Evolutionary conservation across 2,329 filamentous ascomycete species (phyloP).

Genomic region (Diaporthe sp.): DNA sequence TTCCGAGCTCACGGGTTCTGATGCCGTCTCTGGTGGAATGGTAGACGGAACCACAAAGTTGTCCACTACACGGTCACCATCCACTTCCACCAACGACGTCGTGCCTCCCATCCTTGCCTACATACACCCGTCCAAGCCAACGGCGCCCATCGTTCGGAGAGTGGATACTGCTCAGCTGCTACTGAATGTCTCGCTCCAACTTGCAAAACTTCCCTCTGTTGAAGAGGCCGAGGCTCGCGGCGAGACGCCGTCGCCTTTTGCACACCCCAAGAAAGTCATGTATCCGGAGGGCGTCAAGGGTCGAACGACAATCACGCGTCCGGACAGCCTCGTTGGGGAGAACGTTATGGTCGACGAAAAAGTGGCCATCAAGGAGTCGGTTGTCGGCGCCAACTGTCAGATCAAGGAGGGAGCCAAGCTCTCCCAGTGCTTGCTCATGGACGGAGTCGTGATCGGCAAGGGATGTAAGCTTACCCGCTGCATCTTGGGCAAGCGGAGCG

Average conservation of each 20-base stretch:
- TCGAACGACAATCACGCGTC: constrained; percentile 82
- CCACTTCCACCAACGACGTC: constrained; percentile 31
- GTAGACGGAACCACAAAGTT: constrained; percentile 11
- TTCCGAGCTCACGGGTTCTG: constrained; percentile 37
- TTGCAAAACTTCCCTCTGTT: constrained; percentile 83
- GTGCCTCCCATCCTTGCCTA: constrained; percentile 85
- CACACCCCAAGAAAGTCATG: constrained; percentile 82
- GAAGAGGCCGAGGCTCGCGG: constrained; percentile 66
- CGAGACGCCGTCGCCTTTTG: constrained; percentile 74
- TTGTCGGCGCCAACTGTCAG: constrained; percentile 88
- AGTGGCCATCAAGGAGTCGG: constrained; percentile 89
- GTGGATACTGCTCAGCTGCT: constrained; percentile 89
- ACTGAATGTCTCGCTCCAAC: constrained; percentile 82
- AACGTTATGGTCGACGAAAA: constrained; percentile 92
- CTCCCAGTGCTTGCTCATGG: constrained; percentile 91
- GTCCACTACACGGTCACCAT: neutral
- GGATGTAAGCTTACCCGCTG: constrained; percentile 88
- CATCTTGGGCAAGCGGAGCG: constrained; percentile 82
- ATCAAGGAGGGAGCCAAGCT: constrained; percentile 89
- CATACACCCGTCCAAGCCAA: constrained; percentile 70
- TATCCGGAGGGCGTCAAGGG: constrained; percentile 85
- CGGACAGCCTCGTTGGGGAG: constrained; percentile 85
- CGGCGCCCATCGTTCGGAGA: constrained; percentile 79
- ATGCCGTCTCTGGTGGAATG: constrained; percentile 4
- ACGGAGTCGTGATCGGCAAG: constrained; percentile 86